phyloP scores from a whole-genome alignment of 2,329 filamentous ascomycete genomes.

The Ascochyta clinopodiicola region DNA sequence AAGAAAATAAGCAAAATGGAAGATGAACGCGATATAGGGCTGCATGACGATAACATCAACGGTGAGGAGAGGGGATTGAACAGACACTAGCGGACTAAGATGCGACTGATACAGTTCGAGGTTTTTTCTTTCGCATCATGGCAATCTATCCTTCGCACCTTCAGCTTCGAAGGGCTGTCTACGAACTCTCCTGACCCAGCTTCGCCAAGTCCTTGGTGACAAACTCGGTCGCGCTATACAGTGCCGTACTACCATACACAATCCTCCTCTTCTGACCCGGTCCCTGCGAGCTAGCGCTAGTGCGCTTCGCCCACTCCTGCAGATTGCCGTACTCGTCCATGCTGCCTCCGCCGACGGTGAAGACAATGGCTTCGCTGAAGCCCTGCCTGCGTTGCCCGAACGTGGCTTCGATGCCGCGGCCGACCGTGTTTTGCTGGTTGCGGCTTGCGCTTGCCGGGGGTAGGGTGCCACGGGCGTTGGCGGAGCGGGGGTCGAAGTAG shows the following conservation, averaged over 20 bases:
- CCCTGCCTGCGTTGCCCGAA: conserved; percentile 92
- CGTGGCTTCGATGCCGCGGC: conserved; percentile 73
- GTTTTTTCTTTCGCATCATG: too few species aligned
- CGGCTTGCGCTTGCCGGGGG: conserved; percentile 72
- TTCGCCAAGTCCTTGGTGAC: conserved; percentile 62
- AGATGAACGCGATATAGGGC: too few species aligned
- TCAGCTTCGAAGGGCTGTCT: not conserved
- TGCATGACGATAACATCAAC: too few species aligned
- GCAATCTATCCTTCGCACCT: too few species aligned
- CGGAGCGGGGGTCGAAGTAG: conserved; percentile 94
- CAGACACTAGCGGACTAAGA: too few species aligned
- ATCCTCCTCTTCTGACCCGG: conserved; percentile 75
- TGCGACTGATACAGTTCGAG: too few species aligned
- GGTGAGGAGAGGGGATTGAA: too few species aligned
- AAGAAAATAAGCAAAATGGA: too few species aligned
- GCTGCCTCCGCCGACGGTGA: conserved; percentile 88
- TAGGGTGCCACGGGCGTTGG: conserved; percentile 90
- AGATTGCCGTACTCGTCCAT: conserved; percentile 99
- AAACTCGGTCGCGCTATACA: conserved; percentile 69
- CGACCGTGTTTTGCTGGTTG: conserved; percentile 50
- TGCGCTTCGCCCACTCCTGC: conserved; percentile 91
- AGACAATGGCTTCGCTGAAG: conserved; percentile 90
- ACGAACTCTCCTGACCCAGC: conserved; percentile 60
- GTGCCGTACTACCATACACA: conserved; percentile 90
- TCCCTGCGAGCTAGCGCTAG: conserved; percentile 62